Evolutionary conservation across 2,329 filamentous ascomycete species (phyloP).

Genomic region (Sarocladium strictum): DNA sequence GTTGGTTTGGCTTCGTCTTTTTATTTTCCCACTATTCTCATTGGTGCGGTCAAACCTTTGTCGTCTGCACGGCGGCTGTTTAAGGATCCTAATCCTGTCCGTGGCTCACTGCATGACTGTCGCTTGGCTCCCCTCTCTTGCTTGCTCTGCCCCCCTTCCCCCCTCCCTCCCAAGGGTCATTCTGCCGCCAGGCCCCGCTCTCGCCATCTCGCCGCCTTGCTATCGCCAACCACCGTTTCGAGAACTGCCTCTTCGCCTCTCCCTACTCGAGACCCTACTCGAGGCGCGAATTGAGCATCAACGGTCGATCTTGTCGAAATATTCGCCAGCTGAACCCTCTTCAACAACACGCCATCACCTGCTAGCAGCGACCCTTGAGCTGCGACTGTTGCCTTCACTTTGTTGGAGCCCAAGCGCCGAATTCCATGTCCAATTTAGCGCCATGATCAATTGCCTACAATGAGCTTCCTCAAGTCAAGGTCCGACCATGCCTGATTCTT

Average conservation of each 20-base stretch:
- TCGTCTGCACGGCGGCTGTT: background rate
- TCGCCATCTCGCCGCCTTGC: slow-evolving; percentile 7
- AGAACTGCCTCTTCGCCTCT: background rate
- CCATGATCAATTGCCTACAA: slow-evolving; percentile 29
- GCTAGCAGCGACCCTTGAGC: background rate
- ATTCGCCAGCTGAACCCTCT: background rate
- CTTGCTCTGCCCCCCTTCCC: background rate
- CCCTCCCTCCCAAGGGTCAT: slow-evolving; percentile 3
- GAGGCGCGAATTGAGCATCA: background rate
- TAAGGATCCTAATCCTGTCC: background rate
- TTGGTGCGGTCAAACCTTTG: background rate
- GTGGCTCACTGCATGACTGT: background rate
- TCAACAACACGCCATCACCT: background rate
- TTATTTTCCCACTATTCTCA: background rate
- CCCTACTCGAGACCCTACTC: background rate
- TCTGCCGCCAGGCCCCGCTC: slow-evolving; percentile 9
- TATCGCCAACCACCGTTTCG: slow-evolving; percentile 2
- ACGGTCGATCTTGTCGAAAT: background rate
- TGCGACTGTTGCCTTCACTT: too few relatives aligned
- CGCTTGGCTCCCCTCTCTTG: slow-evolving; percentile 4
- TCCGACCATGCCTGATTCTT: slow-evolving; percentile 13
- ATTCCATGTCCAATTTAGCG: slow-evolving; percentile 15
- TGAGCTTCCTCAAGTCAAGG: slow-evolving; percentile 41
- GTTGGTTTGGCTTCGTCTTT: too few relatives aligned
- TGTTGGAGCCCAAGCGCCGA: background rate